phyloP scores from a whole-genome alignment of 495 filamentous ascomycete genomes.

The Penicillium angulare region DNA sequence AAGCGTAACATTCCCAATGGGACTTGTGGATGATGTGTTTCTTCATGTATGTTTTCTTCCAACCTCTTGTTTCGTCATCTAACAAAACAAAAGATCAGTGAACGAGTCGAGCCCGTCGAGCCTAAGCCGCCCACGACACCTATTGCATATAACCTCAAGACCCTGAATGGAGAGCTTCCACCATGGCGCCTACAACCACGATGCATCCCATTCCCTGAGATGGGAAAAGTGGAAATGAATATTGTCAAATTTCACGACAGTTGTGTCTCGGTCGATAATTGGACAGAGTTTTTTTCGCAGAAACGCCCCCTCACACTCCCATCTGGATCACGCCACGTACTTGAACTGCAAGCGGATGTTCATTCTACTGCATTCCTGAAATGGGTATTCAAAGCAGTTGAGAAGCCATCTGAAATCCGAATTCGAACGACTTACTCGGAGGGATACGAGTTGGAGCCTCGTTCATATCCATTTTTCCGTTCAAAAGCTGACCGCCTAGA shows the following conservation, averaged over 20 bases:
- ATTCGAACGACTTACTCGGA: slow-evolving; percentile 38
- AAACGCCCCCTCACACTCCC: slow-evolving; percentile 16
- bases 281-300: slow-evolving; percentile 17
- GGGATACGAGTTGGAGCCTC: slow-evolving; percentile 40
- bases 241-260: slow-evolving; percentile 26
- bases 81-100: slow-evolving; percentile 27
- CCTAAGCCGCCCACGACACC: slow-evolving; percentile 9
- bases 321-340: slow-evolving; percentile 18
- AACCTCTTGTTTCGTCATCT: neutral
- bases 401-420: slow-evolving; percentile 15
- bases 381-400: slow-evolving; percentile 26
- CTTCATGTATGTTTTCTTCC: slow-evolving; percentile 33
- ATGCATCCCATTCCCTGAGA: slow-evolving; percentile 33
- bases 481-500: slow-evolving; percentile 35
- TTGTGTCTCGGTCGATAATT: slow-evolving; percentile 6
- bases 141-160: slow-evolving; percentile 25
- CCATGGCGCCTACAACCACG: slow-evolving; percentile 35
- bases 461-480: slow-evolving; percentile 37
- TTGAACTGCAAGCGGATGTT: slow-evolving; percentile 34
- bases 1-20: slow-evolving; percentile 30
- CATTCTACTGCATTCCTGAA: slow-evolving; percentile 39
- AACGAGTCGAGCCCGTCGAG: slow-evolving; percentile 24
- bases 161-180: slow-evolving; percentile 35
- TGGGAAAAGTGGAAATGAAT: slow-evolving; percentile 14
- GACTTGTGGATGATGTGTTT: slow-evolving; percentile 36